Conservation (phyloP, 306 rosid species). For the Cicer yamashitae region DNA sequence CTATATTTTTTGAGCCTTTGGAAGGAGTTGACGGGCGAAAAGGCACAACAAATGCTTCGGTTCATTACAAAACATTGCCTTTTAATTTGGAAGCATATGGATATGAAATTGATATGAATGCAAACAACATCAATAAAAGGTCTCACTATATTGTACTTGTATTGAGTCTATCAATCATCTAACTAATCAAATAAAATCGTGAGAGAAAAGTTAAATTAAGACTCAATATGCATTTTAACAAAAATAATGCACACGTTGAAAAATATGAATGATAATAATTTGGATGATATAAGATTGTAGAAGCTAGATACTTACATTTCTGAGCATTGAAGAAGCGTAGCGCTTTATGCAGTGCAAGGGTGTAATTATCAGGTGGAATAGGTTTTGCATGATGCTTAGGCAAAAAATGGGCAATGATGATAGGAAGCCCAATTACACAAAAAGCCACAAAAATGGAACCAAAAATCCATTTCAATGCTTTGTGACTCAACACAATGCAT, state of each 20-base stretch:
- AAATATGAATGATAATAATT: background rate
- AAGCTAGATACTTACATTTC: constrained; percentile 53
- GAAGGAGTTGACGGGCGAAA: background rate
- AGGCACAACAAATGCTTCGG: background rate
- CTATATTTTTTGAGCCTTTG: background rate
- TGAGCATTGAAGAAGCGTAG: constrained; percentile 73
- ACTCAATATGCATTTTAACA: background rate
- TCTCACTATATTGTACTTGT: background rate
- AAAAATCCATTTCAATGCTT: constrained; percentile 54
- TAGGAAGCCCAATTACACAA: constrained; percentile 59
- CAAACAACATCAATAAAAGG: background rate
- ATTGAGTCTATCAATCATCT: background rate
- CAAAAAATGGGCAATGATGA: constrained; percentile 51
- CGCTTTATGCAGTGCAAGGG: constrained; percentile 62
- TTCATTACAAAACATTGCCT: background rate
- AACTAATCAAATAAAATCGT: background rate
- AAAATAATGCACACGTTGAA: background rate
- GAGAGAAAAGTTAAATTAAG: background rate
- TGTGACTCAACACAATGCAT: constrained; percentile 52
- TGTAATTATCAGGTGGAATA: constrained; percentile 59
- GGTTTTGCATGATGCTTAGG: constrained; percentile 49
- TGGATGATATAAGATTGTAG: background rate
- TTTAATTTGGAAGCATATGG: background rate
- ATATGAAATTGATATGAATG: background rate
- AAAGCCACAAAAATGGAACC: constrained; percentile 48